These are phyloP conservation scores for Selaginella moellendorffii DNA, from an alignment of 75 land plant genomes.

Conservation along the genomic window DNA sequence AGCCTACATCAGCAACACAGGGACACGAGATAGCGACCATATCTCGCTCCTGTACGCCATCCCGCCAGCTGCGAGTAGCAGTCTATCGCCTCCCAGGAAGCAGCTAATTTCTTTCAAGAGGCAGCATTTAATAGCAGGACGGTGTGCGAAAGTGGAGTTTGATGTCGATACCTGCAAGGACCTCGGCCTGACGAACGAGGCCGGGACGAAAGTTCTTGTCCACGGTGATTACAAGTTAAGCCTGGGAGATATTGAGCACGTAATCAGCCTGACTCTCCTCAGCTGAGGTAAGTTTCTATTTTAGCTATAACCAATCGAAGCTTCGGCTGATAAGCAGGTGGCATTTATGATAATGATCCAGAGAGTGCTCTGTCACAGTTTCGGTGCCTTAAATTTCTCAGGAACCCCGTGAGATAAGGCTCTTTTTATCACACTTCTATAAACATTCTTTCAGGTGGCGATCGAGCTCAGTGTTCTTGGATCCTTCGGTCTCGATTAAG, in stretches of 20 bases:
- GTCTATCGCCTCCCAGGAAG: not conserved
- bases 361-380: not conserved
- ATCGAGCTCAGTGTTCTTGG: too few species aligned
- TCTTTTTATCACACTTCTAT: too few species aligned
- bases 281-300: too few species aligned
- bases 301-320: too few species aligned
- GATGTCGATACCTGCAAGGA: not conserved
- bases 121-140: not conserved
- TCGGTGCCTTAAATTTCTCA: not conserved
- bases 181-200: not conserved
- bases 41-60: not conserved
- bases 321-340: not conserved
- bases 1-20: not conserved
- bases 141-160: not conserved
- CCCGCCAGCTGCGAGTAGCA: not conserved
- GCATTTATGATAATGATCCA: not conserved
- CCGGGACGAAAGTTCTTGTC: not conserved
- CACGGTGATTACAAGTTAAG: not conserved
- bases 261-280: not conserved
- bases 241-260: not conserved
- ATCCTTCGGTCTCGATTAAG: too few species aligned
- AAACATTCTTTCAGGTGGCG: too few species aligned
- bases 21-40: not conserved
- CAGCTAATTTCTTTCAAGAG: not conserved
- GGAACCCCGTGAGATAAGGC: too few species aligned